Percentiles rank a stretch among this genome's conserved stretches.
Conservation (phyloP, 805 yeast genomes). For the Candida caryicola region DNA sequence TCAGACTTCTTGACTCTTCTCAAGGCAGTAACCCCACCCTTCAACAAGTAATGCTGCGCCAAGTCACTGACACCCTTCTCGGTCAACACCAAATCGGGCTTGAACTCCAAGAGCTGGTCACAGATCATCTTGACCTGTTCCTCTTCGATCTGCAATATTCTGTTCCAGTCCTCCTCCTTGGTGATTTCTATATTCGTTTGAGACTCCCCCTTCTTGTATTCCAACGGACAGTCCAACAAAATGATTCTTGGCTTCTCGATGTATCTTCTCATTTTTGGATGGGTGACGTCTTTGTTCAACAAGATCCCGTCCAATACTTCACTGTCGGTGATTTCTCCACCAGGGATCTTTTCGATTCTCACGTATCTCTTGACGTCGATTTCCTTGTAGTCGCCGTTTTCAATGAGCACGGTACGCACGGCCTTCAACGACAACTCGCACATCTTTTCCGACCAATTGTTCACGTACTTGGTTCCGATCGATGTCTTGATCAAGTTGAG, state of each 20-base stretch:
- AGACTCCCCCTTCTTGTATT: constrained; percentile 98
- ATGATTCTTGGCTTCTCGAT: constrained; percentile 88
- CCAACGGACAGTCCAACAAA: constrained; percentile 92
- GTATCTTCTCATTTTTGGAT: constrained; percentile 92
- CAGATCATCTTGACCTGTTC: constrained; percentile 90
- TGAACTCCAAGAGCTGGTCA: constrained; percentile 76
- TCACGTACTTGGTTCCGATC: constrained; percentile 93
- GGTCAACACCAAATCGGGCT: constrained; percentile 92
- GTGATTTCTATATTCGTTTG: constrained; percentile 97
- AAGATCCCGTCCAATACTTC: constrained; percentile 86
- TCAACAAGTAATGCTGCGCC: constrained; percentile 93
- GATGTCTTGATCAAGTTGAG: constrained; percentile 81
- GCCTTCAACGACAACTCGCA: constrained; percentile 84
- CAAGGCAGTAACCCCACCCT: constrained; percentile 88
- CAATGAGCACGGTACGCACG: constrained; percentile 74
- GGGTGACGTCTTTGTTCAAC: constrained; percentile 96
- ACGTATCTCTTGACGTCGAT: constrained; percentile 92
- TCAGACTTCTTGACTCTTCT: constrained; percentile 95
- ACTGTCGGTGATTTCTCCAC: constrained; percentile 93
- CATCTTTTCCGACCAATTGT: constrained; percentile 89
- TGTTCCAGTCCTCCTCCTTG: constrained; percentile 93
- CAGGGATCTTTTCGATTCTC: constrained; percentile 93
- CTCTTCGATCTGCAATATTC: constrained; percentile 94
- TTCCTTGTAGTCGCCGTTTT: constrained; percentile 64
- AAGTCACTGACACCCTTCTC: constrained; percentile 98